Base-by-base conservation (phyloP, 225 moss, liverwort and hornwort genomes). In the Marchantia polymorpha region DNA sequence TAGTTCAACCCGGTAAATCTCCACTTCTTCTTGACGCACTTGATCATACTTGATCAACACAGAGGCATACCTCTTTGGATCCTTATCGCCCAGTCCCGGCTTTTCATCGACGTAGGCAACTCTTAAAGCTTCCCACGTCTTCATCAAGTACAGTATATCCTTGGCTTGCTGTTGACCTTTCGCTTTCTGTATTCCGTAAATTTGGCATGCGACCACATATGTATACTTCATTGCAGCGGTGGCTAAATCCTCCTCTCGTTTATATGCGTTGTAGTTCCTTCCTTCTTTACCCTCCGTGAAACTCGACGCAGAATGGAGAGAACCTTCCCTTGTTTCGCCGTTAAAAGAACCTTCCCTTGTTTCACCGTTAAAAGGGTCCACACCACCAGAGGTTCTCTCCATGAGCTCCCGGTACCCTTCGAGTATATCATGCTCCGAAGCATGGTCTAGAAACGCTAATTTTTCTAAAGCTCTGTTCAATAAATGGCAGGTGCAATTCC, bases 181-280 rank as follows among this genome's bases (percentile, higher is more conserved):
- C 15, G 61, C 52, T 83, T 93, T 99, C 86, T 99, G 99, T 71
- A 82, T 64, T 64, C 95, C 99, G 80, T 99, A 99, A 50, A 93
- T 77, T 92, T 99, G 99, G 85, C 93, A 92, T 14, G 99, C 90
- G 22, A 99, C 92, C 13, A 99, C 95, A 79, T 99, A 99, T 3
- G 95, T 95, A 27, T 91, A 95, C 77, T 99, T 99, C 93, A 99
- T 91, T 39, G 93, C 89, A 77, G 99, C 93, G 66, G 89, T 91
- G 63, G 99, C 99, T n/a, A 56, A 66, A 78, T 86, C 82, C 77
- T 83, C 84, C 67, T 92, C 84, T 82, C 87, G 82, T 17, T 82
- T 54, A 77, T 88, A 83, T 30, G 82, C 90, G 31, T 64, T 69
- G 50, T 77, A 87, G 13, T 29, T 31, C 47, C 68, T 75, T 19